These are phyloP conservation scores for Trichoderma endophyticum DNA, from an alignment of 2,329 filamentous ascomycete species.

Conservation along the genomic window DNA sequence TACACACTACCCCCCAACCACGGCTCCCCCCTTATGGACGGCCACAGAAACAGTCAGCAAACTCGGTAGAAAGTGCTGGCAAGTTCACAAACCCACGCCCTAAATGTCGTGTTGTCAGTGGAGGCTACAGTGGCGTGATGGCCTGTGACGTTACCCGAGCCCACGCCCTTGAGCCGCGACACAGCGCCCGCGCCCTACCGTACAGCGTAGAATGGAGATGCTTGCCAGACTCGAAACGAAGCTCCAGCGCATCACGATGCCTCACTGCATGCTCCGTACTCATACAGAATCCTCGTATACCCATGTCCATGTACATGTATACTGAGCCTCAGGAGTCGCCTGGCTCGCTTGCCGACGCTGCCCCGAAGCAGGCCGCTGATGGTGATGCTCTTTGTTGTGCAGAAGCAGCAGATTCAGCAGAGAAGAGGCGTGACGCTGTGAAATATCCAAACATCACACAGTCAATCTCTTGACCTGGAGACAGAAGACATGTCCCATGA, in stretches of 20 bases:
- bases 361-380: not conserved
- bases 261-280: not conserved
- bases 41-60: not conserved
- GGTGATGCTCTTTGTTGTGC: not conserved
- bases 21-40: not conserved
- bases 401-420: not conserved
- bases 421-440: not conserved
- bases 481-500: not conserved
- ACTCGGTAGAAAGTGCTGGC: not conserved
- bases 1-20: not conserved
- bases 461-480: not conserved
- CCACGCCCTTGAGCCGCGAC: not conserved
- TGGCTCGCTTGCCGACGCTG: not conserved
- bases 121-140: conserved; percentile 18
- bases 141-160: conserved; percentile 12
- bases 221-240: not conserved
- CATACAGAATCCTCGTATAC: not conserved
- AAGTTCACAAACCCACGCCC: conserved; percentile 10
- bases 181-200: not conserved
- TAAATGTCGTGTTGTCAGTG: conserved; percentile 16
- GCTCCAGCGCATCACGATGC: not conserved
- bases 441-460: not conserved
- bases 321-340: not conserved
- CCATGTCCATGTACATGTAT: not conserved
- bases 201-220: not conserved